Conservation (phyloP, 805 yeast genomes). For the Candida verbasci region DNA sequence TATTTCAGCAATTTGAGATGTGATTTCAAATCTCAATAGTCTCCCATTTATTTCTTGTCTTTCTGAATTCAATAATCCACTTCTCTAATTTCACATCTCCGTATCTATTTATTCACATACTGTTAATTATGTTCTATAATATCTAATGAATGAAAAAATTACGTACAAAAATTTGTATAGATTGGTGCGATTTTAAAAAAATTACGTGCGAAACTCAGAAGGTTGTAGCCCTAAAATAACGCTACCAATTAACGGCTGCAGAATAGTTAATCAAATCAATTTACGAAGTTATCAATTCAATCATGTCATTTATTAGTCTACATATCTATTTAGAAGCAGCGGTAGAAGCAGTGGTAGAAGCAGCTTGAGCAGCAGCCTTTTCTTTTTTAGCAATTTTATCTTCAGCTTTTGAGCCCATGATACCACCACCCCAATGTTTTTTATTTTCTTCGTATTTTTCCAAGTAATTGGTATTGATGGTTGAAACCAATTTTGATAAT, state of each 20-base stretch:
- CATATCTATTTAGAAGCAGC: constrained; percentile 4
- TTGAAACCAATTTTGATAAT: constrained; percentile 86
- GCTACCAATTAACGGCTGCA: no score
- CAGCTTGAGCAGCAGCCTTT: constrained; percentile 44
- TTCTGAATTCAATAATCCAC: no score
- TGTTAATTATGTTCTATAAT: background rate
- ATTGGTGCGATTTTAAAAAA: constrained; percentile 1
- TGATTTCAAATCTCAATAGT: no score
- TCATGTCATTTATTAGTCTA: background rate
- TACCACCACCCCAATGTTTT: constrained; percentile 99
- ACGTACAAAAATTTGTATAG: background rate
- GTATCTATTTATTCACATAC: constrained; percentile 1
- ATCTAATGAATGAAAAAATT: constrained; percentile 3
- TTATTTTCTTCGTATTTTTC: constrained; percentile 94
- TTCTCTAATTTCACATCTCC: no score
- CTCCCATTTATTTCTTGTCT: no score
- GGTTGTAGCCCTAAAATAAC: constrained; percentile 2
- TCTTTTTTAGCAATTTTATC: constrained; percentile 78
- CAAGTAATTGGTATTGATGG: constrained; percentile 88
- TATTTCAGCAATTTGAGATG: no score
- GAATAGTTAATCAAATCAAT: no score
- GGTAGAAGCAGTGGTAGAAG: constrained; percentile 3
- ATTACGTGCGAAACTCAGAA: background rate
- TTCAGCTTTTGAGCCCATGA: constrained; percentile 91
- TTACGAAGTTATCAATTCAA: no score